phyloP scores from a whole-genome alignment of 2,329 filamentous ascomycete species.

The Dryadomyces sulphureus region DNA sequence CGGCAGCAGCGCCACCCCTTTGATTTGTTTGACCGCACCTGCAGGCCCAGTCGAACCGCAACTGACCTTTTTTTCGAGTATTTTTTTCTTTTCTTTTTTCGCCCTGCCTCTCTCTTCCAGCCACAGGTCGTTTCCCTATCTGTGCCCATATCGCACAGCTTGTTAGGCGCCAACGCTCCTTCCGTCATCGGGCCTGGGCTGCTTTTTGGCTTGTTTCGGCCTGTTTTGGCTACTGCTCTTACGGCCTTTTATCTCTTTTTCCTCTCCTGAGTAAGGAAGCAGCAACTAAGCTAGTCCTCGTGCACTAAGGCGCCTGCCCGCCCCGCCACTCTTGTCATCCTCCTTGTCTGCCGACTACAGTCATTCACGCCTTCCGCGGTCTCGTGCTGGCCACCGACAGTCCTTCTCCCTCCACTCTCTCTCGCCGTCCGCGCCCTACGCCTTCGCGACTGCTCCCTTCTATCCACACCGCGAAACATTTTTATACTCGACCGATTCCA shows the following conservation, averaged over 20 bases:
- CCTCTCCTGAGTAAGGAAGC: not conserved
- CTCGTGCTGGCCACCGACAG: constrained; percentile 1
- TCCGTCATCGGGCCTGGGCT: constrained; percentile 3
- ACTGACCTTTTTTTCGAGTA: not conserved
- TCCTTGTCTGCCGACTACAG: not conserved
- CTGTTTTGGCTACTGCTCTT: too few species aligned
- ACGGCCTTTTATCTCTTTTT: not conserved
- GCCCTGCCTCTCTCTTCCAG: not conserved
- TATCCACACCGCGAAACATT: not conserved
- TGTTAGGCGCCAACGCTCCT: not conserved
- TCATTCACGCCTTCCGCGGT: constrained; percentile 1
- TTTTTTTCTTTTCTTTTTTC: not conserved
- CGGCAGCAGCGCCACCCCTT: too few species aligned
- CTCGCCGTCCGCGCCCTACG: not conserved
- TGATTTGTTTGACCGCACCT: too few species aligned
- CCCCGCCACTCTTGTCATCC: constrained; percentile 4
- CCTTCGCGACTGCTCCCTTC: not conserved
- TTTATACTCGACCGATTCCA: not conserved
- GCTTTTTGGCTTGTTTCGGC: not conserved
- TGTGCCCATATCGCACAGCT: not conserved
- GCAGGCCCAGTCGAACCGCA: too few species aligned
- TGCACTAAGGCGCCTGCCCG: not conserved
- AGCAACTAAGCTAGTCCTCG: not conserved
- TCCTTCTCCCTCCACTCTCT: not conserved
- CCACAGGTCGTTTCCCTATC: not conserved